Evolutionary conservation across 148 eudicot species (phyloP).

Genomic region (Agrostemma githago): DNA sequence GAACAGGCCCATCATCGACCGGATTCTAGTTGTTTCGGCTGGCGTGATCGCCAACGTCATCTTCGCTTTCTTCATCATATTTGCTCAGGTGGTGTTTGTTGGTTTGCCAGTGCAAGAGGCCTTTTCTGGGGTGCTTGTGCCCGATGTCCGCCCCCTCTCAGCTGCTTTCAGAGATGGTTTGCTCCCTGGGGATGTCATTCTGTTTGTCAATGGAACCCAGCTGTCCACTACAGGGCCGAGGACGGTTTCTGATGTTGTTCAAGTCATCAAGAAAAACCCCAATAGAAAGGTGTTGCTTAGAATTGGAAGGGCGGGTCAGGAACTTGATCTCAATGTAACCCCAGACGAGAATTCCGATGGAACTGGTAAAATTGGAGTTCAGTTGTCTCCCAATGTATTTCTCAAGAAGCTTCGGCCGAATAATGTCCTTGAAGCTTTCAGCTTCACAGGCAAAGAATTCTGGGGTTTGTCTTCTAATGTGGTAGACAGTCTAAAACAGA

Average conservation of each 20-base stretch:
- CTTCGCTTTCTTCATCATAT: conserved; percentile 73
- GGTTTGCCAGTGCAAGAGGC: conserved; percentile 97
- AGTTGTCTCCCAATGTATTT: conserved; percentile 70
- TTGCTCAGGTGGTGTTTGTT: conserved; percentile 67
- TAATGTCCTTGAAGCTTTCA: conserved; percentile 51
- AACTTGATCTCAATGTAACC: conserved; percentile 55
- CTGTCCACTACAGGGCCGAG: conserved; percentile 52
- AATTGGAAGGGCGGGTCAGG: conserved; percentile 45
- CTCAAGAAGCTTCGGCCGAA: conserved; percentile 50
- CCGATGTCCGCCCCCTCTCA: conserved; percentile 75
- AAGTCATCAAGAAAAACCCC: conserved; percentile 66
- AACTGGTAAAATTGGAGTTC: conserved; percentile 87
- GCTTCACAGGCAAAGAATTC: conserved; percentile 62
- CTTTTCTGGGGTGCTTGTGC: conserved; percentile 86
- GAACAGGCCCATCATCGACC: conserved; percentile 80
- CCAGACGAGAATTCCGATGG: conserved; percentile 83
- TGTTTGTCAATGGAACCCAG: conserved; percentile 52
- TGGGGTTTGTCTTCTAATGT: conserved; percentile 74
- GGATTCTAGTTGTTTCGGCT: conserved; percentile 81
- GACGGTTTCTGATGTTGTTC: conserved; percentile 68
- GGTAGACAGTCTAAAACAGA: conserved; percentile 79
- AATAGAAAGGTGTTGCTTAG: conserved; percentile 54
- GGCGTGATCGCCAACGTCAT: conserved; percentile 91
- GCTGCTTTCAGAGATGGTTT: conserved; percentile 88
- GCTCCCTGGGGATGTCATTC: conserved; percentile 76